Conservation (phyloP, 2,329 filamentous ascomycete species). For the Penicillium sp. region DNA sequence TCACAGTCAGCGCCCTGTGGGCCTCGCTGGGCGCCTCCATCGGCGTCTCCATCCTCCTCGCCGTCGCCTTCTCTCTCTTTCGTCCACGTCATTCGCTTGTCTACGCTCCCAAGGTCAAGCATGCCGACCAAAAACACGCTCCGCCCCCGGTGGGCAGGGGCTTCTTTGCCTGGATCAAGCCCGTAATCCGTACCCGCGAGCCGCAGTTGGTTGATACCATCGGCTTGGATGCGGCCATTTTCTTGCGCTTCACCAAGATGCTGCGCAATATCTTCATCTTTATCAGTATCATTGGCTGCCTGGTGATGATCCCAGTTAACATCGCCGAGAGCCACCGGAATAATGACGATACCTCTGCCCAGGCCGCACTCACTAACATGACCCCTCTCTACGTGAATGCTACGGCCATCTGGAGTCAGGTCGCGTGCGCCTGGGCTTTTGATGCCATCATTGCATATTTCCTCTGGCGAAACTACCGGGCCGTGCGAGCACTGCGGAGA, state of each 20-base stretch:
- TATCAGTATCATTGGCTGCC: conserved; percentile 67
- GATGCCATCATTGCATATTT: conserved; percentile 73
- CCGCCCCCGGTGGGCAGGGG: conserved; percentile 82
- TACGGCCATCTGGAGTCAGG: conserved; percentile 55
- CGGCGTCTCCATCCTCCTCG: conserved; percentile 67
- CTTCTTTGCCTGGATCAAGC: conserved; percentile 80
- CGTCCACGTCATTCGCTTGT: conserved; percentile 88
- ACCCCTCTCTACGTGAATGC: conserved; percentile 50
- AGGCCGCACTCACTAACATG: conserved; percentile 40
- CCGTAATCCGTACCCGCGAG: conserved; percentile 74
- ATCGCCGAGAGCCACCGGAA: conserved; percentile 50
- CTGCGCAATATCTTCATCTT: conserved; percentile 81
- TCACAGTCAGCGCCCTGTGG: conserved; percentile 61
- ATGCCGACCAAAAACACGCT: conserved; percentile 83
- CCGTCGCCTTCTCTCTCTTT: conserved; percentile 78
- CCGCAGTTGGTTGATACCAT: conserved; percentile 71
- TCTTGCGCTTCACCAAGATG: conserved; percentile 85
- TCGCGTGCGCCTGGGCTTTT: conserved; percentile 59
- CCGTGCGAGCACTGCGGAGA: conserved; percentile 65
- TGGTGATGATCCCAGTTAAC: conserved; percentile 78
- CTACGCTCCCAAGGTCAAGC: conserved; percentile 89
- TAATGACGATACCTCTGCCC: conserved; percentile 15
- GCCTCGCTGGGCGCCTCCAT: conserved; percentile 77
- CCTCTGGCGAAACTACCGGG: conserved; percentile 85
- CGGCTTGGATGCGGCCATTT: conserved; percentile 85